Evolutionary conservation across 192 early-diverging fungal genomes (phyloP).

Genomic region (Chytriomyces sp.): DNA sequence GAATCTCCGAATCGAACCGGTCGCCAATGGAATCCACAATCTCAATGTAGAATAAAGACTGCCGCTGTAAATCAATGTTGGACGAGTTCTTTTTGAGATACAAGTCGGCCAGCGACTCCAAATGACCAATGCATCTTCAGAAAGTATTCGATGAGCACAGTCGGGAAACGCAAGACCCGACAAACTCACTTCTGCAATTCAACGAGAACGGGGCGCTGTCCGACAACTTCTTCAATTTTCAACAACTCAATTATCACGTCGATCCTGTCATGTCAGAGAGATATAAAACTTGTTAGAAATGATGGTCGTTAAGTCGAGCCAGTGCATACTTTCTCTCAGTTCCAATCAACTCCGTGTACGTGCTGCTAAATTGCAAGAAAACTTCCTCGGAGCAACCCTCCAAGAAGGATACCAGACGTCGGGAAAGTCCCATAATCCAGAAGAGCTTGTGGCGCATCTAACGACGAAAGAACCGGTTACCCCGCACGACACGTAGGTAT

Average conservation of each 20-base stretch:
- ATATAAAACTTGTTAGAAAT: background rate
- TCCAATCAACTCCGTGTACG: constrained; percentile 76
- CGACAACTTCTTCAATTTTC: constrained; percentile 76
- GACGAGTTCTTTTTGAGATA: constrained; percentile 47
- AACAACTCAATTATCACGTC: constrained; percentile 74
- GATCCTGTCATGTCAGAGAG: constrained; percentile 42
- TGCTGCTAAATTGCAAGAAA: constrained; percentile 71
- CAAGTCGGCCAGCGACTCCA: constrained; percentile 66
- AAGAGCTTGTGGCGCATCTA: constrained; percentile 65
- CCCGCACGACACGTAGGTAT: background rate
- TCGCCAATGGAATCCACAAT: constrained; percentile 30
- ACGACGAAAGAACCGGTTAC: background rate
- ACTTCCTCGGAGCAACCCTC: constrained; percentile 66
- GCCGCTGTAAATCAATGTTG: constrained; percentile 18
- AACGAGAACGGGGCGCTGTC: constrained; percentile 58
- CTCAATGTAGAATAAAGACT: constrained; percentile 27
- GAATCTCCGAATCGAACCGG: constrained; percentile 33
- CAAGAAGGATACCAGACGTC: constrained; percentile 69
- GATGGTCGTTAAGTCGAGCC: background rate
- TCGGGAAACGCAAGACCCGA: background rate
- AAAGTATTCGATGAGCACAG: background rate
- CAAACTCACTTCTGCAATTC: constrained; percentile 62
- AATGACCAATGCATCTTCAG: constrained; percentile 68
- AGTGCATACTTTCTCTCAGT: constrained; percentile 55
- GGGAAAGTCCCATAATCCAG: constrained; percentile 69